These are phyloP conservation scores for Colletotrichum sp. DNA, from an alignment of 2,329 filamentous ascomycete genomes.

Conservation along the genomic window DNA sequence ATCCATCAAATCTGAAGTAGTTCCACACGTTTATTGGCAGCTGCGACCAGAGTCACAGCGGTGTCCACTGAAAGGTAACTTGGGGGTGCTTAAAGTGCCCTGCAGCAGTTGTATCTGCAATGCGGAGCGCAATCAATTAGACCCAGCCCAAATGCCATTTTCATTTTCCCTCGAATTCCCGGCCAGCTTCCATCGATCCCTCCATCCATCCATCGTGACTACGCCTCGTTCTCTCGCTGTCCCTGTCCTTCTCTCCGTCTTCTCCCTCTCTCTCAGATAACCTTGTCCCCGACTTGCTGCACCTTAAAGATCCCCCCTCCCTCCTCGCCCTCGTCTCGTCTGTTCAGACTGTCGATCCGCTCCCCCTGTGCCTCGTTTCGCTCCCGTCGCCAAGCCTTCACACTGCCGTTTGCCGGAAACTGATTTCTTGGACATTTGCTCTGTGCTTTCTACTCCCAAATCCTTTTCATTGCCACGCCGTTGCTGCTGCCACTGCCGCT, in stretches of 20 bases:
- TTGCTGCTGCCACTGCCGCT: not conserved
- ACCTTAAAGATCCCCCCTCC: not conserved
- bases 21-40: not conserved
- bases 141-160: not conserved
- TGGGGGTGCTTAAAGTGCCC: not conserved
- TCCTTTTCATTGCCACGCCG: not conserved
- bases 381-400: slow-evolving; percentile 3
- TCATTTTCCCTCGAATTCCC: not conserved
- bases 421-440: not conserved
- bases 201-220: slow-evolving; percentile 9
- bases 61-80: not conserved
- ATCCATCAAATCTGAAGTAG: not conserved
- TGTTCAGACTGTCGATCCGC: slow-evolving; percentile 4
- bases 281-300: not conserved
- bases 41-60: not conserved
- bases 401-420: slow-evolving; percentile 8
- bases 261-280: not conserved
- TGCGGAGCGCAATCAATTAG: not conserved
- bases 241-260: not conserved
- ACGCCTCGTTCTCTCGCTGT: slow-evolving; percentile 3
- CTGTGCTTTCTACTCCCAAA: not conserved
- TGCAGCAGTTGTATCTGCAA: not conserved
- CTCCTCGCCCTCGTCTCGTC: not conserved
- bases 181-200: not conserved
- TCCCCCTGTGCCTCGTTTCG: not conserved